Evolutionary conservation across 371 early-diverging fungal genomes (phyloP), one percentile per base, ranked within the genome.

Genomic region (Syncephalis plumigaleata): DNA sequence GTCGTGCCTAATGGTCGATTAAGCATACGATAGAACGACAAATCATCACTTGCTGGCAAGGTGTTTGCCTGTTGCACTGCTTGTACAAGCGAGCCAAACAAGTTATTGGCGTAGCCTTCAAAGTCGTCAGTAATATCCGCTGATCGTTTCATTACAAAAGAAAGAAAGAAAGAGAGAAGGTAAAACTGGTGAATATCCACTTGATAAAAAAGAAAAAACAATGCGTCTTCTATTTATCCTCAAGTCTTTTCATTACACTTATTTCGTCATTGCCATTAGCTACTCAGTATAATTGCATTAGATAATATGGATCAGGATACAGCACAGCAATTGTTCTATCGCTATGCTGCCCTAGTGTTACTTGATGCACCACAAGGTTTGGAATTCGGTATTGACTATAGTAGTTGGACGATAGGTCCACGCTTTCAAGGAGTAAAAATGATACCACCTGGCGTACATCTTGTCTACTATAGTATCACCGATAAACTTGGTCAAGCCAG

Each of bases 391-490:
- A 81, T 94, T 51, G 97, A 94, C 57, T 74, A 76, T 58, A 83
- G 79, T 57, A 76, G 81, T 18, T 96, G 95, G 95, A 71, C 75
- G 21, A 80, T 79, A 13, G 95, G 97, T 0, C 87, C 90, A 2
- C 64, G 73, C 26, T 95, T 96, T 59, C 83, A 75, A 56, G 97
- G 97, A 16, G 54, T 95, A 45, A 91, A 91, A 62, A 61, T 91
- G 48, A 85, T 96, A 42, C 95, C 97, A 15, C 89, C 92, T 0
- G 95, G 97, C 0, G 57, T 89, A 16, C 97, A 96, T 58, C 91
- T 90, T 60, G 61, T 94, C 20, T 83, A 84, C 56, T 91, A 5
- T 53, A 74, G 75, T 37, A 54, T 65, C 1, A 64, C 71, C 22
- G 70, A 63, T 25, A 66, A 71, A 37, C 66, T 68, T 44, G 77